Percentiles rank a stretch among this genome's conserved stretches.
These are phyloP conservation scores for Ceratocystiopsis minuta DNA, from an alignment of 2,329 filamentous ascomycete genomes.

Conservation along the genomic window DNA sequence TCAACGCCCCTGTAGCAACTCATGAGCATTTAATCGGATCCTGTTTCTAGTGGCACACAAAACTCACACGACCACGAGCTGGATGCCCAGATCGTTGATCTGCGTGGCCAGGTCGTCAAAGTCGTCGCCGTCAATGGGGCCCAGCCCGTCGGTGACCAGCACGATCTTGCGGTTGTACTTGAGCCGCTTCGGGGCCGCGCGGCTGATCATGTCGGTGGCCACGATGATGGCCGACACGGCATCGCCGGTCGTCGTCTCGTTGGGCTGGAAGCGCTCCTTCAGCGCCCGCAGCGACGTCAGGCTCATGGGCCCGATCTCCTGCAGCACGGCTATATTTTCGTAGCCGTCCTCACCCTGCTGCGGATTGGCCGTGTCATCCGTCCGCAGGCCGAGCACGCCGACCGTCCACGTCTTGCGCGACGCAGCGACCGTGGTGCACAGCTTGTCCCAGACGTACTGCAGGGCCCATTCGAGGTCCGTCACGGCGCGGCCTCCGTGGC, in stretches of 20 bases:
- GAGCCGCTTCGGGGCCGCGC: conserved; percentile 57
- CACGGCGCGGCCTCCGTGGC: conserved; percentile 50
- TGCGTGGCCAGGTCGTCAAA: conserved; percentile 52
- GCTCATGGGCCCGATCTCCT: conserved; percentile 39
- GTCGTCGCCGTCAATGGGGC: conserved; percentile 53
- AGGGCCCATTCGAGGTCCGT: conserved; percentile 79
- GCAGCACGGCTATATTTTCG: conserved; percentile 63
- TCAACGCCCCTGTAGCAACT: conserved; percentile 69
- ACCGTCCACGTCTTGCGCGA: conserved; percentile 56
- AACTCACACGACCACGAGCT: conserved; percentile 60
- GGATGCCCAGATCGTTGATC: conserved; percentile 58
- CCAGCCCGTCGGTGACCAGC: conserved; percentile 67
- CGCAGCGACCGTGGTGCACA: conserved; percentile 49
- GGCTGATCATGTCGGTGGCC: conserved; percentile 66
- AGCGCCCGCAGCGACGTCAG: conserved; percentile 55
- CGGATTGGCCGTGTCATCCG: conserved; percentile 55
- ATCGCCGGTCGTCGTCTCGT: conserved; percentile 53
- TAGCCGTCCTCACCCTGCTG: conserved; percentile 53
- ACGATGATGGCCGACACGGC: conserved; percentile 75
- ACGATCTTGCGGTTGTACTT: conserved; percentile 70
- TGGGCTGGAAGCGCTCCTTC: conserved; percentile 45
- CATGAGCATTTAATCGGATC: no score
- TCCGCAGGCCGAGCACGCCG: conserved; percentile 70
- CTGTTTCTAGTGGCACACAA: no score
- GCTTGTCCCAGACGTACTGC: conserved; percentile 89